Percentiles rank a stretch among this genome's conserved stretches.
phyloP scores from a whole-genome alignment of 257 asterid genomes.

The Fraxinus pennsylvanica region DNA sequence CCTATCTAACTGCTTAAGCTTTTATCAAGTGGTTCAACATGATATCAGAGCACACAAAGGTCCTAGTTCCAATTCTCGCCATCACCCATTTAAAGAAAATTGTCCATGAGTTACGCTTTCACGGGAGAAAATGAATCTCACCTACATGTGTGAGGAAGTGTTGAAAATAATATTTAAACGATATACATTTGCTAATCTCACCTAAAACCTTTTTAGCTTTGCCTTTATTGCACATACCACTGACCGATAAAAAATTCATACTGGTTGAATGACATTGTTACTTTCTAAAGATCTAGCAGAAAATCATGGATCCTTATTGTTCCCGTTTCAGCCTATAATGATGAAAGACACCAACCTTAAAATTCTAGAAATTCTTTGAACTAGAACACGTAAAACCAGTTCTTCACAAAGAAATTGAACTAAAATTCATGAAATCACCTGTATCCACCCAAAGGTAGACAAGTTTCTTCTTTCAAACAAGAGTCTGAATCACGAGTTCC shows the following conservation, averaged over 20 bases:
- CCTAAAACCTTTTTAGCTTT: not conserved
- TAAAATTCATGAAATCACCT: slow-evolving; percentile 53
- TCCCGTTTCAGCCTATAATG: not conserved
- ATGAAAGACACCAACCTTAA: not conserved
- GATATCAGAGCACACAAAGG: too few relatives aligned
- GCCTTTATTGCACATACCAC: not conserved
- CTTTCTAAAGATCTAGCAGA: not conserved
- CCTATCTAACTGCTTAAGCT: too few relatives aligned
- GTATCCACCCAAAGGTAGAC: slow-evolving; percentile 99
- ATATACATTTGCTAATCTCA: not conserved
- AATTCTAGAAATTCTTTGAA: not conserved
- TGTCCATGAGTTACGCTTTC: too few relatives aligned
- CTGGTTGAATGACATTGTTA: not conserved
- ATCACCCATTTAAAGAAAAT: too few relatives aligned
- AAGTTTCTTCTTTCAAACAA: slow-evolving; percentile 79
- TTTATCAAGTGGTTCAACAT: too few relatives aligned
- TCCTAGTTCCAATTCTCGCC: too few relatives aligned
- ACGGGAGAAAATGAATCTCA: too few relatives aligned
- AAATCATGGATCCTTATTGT: not conserved
- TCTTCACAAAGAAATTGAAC: not conserved
- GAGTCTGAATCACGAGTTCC: slow-evolving; percentile 86
- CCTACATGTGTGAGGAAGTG: too few relatives aligned
- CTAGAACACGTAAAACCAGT: not conserved
- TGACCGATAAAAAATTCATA: not conserved
- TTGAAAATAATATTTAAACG: not conserved